Conservation (phyloP, 352 stramenopile species). For the Thraustochytrium sp. region DNA sequence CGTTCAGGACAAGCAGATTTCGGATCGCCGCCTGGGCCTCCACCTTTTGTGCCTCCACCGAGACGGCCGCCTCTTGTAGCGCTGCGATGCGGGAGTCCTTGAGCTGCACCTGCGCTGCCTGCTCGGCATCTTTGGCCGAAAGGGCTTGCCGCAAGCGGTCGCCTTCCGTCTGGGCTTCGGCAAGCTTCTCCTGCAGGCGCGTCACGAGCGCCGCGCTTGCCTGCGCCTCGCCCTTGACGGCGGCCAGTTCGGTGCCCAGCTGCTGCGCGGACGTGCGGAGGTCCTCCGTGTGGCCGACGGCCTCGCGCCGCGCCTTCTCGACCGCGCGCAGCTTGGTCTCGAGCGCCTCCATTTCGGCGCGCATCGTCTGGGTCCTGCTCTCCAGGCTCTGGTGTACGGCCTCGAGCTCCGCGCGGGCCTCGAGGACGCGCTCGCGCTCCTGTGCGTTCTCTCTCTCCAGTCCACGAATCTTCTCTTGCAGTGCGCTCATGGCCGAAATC, state of each 20-base stretch:
- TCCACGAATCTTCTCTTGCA: conserved; percentile 21
- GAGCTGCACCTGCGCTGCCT: background rate
- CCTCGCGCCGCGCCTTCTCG: background rate
- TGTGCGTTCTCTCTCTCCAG: background rate
- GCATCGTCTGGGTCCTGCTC: background rate
- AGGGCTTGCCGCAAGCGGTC: background rate
- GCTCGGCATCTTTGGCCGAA: background rate
- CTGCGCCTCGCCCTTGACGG: background rate
- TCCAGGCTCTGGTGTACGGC: background rate
- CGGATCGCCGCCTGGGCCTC: background rate
- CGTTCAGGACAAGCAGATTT: background rate
- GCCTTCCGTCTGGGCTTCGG: background rate
- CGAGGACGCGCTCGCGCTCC: background rate
- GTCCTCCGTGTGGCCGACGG: background rate
- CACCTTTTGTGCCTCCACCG: background rate
- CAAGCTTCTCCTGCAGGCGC: background rate
- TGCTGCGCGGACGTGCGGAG: background rate
- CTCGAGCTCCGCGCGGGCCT: background rate
- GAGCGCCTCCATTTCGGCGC: background rate
- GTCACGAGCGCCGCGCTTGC: background rate
- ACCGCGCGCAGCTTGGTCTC: background rate
- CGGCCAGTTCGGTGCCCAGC: background rate
- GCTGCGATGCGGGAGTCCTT: background rate
- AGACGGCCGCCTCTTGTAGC: background rate
- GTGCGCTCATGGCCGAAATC: conserved; percentile 12